phyloP scores from a whole-genome alignment of 208 protist species.

The Crithidia thermophila region DNA sequence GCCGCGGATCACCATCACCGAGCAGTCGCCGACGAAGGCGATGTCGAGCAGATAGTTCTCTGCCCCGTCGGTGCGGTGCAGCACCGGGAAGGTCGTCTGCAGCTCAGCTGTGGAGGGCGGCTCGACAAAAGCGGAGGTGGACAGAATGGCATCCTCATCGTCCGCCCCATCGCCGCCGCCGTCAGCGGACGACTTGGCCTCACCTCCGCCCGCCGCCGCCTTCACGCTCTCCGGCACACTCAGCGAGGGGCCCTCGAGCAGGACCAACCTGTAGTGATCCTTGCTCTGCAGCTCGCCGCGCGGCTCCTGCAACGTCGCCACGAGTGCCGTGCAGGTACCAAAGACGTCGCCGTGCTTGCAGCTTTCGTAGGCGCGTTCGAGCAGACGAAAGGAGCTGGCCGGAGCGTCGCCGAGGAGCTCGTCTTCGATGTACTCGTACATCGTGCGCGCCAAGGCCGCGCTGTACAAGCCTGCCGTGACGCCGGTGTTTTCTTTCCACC shows the following conservation, averaged over 20 bases:
- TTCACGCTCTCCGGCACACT: not conserved
- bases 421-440: conserved; percentile 72
- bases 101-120: conserved; percentile 15
- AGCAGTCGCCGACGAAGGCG: conserved; percentile 69
- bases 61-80: conserved; percentile 9
- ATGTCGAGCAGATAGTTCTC: conserved; percentile 61
- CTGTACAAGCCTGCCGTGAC: conserved; percentile 72
- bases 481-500: conserved; percentile 66
- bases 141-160: not conserved
- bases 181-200: not conserved
- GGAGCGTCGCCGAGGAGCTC: conserved; percentile 60
- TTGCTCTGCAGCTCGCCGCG: conserved; percentile 40
- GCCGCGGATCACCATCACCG: conserved; percentile 51
- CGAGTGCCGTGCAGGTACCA: conserved; percentile 68
- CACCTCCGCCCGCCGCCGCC: not conserved
- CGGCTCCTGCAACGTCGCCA: conserved; percentile 63
- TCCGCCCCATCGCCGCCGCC: not conserved
- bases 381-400: conserved; percentile 51
- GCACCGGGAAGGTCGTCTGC: not conserved
- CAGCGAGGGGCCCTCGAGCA: conserved; percentile 26
- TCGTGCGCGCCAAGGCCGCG: conserved; percentile 55
- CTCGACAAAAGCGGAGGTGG: not conserved
- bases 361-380: conserved; percentile 58
- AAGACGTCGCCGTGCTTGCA: conserved; percentile 54
- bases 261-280: conserved; percentile 37